Evolutionary conservation across 176 grass and related monocot genomes (phyloP).

Genomic region (Eragrostis curvula): DNA sequence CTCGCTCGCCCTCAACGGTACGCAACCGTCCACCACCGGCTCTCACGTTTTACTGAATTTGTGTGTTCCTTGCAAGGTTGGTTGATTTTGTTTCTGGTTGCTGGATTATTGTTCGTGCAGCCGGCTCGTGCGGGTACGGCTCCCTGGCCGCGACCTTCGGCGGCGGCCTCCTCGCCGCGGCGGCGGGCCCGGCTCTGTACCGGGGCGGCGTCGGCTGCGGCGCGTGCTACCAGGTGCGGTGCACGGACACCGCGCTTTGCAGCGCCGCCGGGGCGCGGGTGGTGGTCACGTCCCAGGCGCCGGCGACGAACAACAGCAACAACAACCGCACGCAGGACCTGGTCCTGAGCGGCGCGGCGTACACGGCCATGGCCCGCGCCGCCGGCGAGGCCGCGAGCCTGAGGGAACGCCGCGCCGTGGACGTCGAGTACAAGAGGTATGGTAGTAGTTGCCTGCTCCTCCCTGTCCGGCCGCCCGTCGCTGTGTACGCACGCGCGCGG

Average conservation of each 20-base stretch:
- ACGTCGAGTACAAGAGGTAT: slow-evolving; percentile 78
- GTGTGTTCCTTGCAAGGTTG: background rate
- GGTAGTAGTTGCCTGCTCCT: background rate
- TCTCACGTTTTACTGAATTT: background rate
- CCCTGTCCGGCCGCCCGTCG: background rate
- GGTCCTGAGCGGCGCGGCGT: slow-evolving; percentile 59
- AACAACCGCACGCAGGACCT: slow-evolving; percentile 44
- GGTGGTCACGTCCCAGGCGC: slow-evolving; percentile 60
- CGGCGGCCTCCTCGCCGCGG: slow-evolving; percentile 63
- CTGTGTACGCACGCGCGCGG: background rate
- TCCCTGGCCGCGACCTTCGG: slow-evolving; percentile 55
- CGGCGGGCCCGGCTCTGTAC: slow-evolving; percentile 54
- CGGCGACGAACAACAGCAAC: background rate
- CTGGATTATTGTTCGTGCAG: slow-evolving; percentile 19
- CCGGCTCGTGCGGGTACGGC: slow-evolving; percentile 78
- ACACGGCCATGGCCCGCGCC: slow-evolving; percentile 59
- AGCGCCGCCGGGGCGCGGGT: slow-evolving; percentile 59
- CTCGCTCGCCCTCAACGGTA: slow-evolving; percentile 54
- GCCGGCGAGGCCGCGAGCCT: slow-evolving; percentile 33
- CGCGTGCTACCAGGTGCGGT: slow-evolving; percentile 77
- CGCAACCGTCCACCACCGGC: background rate
- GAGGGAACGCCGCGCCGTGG: slow-evolving; percentile 43
- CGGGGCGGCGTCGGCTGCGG: slow-evolving; percentile 72
- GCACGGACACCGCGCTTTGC: slow-evolving; percentile 62
- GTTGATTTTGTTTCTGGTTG: background rate